Percentiles rank a stretch among this genome's conserved stretches.
phyloP scores from a whole-genome alignment of 2,329 filamentous ascomycete species.

The Cladosporium cucumerinum region DNA sequence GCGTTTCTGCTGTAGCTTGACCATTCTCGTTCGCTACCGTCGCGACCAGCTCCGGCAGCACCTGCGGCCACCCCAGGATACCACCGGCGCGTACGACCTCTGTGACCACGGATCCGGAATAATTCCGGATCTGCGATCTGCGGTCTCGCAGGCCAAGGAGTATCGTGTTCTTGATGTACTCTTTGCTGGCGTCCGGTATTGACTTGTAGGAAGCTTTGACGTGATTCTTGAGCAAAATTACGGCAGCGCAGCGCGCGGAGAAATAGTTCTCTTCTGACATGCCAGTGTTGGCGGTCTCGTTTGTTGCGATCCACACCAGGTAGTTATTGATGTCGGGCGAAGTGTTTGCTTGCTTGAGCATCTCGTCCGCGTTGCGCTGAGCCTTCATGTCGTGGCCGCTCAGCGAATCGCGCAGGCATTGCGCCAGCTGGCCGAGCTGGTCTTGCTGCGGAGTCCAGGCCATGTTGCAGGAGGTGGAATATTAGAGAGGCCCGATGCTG shows the following conservation, averaged over 20 bases:
- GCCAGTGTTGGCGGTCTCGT: slow-evolving; percentile 50
- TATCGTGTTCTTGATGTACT: slow-evolving; percentile 75
- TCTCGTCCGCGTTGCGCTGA: slow-evolving; percentile 86
- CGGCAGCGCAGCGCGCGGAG: slow-evolving; percentile 79
- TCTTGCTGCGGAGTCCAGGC: slow-evolving; percentile 88
- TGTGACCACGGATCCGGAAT: slow-evolving; percentile 89
- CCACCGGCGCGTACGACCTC: slow-evolving; percentile 83
- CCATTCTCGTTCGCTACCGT: slow-evolving; percentile 65
- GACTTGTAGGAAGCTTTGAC: slow-evolving; percentile 71
- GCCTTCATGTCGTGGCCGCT: slow-evolving; percentile 74
- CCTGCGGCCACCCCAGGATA: slow-evolving; percentile 84
- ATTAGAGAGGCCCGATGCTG: neutral
- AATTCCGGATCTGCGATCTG: slow-evolving; percentile 77
- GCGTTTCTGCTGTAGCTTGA: slow-evolving; percentile 65
- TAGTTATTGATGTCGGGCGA: slow-evolving; percentile 98
- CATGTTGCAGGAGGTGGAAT: slow-evolving; percentile 53
- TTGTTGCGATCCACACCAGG: slow-evolving; percentile 83
- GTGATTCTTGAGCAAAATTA: slow-evolving; percentile 95
- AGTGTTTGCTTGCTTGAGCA: slow-evolving; percentile 83
- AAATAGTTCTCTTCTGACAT: slow-evolving; percentile 63
- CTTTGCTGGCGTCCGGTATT: slow-evolving; percentile 69
- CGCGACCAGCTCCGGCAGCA: slow-evolving; percentile 77
- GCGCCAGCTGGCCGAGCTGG: slow-evolving; percentile 82
- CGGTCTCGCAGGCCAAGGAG: slow-evolving; percentile 77
- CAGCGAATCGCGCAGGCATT: slow-evolving; percentile 86